A percentile compares a stretch with the other conserved stretches of the same genome.
Evolutionary conservation across 176 grass and related monocot species (phyloP).

Genomic region (Oryza coarctata): DNA sequence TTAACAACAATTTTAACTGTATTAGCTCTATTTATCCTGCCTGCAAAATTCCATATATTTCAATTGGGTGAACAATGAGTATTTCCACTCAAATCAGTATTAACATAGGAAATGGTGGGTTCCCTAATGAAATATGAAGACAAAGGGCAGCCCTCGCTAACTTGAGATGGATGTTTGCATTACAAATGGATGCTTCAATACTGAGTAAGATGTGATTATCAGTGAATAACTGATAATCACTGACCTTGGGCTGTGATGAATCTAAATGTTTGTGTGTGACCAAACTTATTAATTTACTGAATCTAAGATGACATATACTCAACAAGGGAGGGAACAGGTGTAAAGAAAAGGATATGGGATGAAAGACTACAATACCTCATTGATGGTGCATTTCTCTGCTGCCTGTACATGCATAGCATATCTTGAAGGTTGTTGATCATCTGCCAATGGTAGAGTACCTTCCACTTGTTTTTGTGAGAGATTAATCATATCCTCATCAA

Average conservation of each 20-base stretch:
- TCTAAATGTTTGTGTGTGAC: neutral
- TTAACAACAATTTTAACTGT: neutral
- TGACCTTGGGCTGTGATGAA: neutral
- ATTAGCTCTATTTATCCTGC: neutral
- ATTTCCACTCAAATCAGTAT: neutral
- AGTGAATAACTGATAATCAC: neutral
- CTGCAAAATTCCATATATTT: constrained; percentile 1
- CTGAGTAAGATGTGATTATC: neutral
- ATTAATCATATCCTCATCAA: constrained; percentile 34
- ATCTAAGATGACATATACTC: neutral
- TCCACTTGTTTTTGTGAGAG: constrained; percentile 34
- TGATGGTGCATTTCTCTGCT: neutral
- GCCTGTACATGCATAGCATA: constrained; percentile 20
- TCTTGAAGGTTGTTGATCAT: constrained; percentile 30
- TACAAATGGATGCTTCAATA: constrained; percentile 11
- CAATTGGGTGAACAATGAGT: neutral
- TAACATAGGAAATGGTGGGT: neutral
- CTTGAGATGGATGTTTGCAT: constrained; percentile 4
- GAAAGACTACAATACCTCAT: constrained; percentile 37
- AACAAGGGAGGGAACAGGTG: neutral
- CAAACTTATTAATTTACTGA: neutral
- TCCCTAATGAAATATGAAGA: neutral
- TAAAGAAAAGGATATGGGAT: constrained; percentile 29
- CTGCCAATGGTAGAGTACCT: constrained; percentile 18
- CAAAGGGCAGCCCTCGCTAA: neutral